These are phyloP conservation scores for Tilletia caries DNA, from an alignment of 1,284 basidiomycete genomes.

Conservation along the genomic window DNA sequence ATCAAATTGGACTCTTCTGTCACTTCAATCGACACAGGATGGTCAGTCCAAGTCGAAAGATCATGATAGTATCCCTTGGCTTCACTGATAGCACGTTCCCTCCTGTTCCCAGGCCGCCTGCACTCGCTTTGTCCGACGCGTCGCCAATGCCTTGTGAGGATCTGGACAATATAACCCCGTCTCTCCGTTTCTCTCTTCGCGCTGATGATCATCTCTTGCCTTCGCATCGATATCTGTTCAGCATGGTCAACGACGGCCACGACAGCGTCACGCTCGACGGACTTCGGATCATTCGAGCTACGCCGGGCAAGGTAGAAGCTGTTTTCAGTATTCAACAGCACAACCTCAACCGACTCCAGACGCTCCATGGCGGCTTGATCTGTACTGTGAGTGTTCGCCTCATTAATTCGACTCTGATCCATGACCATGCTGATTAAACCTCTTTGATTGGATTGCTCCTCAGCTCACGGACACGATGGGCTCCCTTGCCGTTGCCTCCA, in stretches of 20 bases:
- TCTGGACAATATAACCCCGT: no score
- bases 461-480: slow-evolving; percentile 72
- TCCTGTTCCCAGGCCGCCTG: neutral
- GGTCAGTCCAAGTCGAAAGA: no score
- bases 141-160: slow-evolving; percentile 11
- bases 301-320: slow-evolving; percentile 35
- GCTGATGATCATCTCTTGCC: neutral
- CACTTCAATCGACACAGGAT: no score
- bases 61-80: no score
- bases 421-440: neutral
- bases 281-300: slow-evolving; percentile 31
- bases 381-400: slow-evolving; percentile 61
- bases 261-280: slow-evolving; percentile 38
- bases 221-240: neutral
- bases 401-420: neutral
- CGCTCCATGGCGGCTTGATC: slow-evolving; percentile 78
- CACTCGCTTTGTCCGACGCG: slow-evolving; percentile 13
- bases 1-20: no score
- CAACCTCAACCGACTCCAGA: slow-evolving; percentile 47
- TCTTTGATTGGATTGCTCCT: neutral
- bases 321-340: slow-evolving; percentile 30
- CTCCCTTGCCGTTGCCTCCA: slow-evolving; percentile 73
- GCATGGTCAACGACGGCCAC: slow-evolving; percentile 29
- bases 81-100: no score
- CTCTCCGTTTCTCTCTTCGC: neutral